A percentile compares a stretch with the other conserved stretches of the same genome.
phyloP scores from a whole-genome alignment of 2,329 filamentous ascomycete species.

The Botrytis cinerea region DNA sequence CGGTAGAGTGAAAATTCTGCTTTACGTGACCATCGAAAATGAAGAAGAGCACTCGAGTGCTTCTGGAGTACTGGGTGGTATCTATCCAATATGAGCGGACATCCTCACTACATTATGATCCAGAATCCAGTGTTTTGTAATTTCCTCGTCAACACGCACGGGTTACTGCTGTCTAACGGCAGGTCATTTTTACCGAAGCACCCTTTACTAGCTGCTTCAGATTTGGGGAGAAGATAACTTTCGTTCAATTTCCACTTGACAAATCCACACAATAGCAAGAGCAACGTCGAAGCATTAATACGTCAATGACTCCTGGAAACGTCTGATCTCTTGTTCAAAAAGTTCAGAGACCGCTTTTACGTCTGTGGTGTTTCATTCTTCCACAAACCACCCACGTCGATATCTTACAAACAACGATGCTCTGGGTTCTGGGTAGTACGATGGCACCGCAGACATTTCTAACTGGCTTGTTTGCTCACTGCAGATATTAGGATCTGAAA shows the following conservation, averaged over 20 bases:
- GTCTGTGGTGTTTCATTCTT: neutral
- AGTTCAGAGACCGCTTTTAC: neutral
- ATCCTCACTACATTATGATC: neutral
- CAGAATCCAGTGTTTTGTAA: neutral
- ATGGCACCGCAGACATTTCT: neutral
- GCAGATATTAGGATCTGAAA: neutral
- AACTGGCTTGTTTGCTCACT: neutral
- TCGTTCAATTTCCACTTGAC: neutral
- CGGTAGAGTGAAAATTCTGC: neutral
- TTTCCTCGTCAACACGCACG: neutral
- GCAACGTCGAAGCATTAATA: neutral
- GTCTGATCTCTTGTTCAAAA: constrained; percentile 1
- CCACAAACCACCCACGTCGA: neutral
- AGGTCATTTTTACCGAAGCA: constrained; percentile 6
- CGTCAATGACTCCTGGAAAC: neutral
- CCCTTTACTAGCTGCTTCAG: constrained; percentile 9
- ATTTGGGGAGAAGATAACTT: neutral
- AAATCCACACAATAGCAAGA: neutral
- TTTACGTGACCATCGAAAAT: neutral
- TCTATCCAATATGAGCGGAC: neutral
- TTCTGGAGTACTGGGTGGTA: neutral
- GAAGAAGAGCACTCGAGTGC: neutral
- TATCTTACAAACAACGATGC: neutral
- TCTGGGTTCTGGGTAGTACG: neutral
- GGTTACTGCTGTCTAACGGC: neutral